A percentile compares a stretch with the other conserved stretches of the same genome.
phyloP scores from a whole-genome alignment of 164 flowering plant species.

The Dillenia suffruticosa region DNA sequence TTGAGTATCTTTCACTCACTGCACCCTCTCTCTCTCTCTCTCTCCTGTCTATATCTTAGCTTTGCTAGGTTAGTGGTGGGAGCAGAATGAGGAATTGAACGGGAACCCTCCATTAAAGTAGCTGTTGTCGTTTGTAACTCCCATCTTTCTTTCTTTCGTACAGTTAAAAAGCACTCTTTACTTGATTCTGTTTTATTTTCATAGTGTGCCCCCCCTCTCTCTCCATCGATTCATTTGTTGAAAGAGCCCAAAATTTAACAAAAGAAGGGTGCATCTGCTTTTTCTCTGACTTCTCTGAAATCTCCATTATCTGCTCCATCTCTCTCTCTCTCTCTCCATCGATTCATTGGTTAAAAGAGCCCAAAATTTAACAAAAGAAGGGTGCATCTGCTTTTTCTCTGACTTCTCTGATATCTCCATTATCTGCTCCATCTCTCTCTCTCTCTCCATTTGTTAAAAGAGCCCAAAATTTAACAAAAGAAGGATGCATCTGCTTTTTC shows the following conservation, averaged over 20 bases:
- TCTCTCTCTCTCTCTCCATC: neutral
- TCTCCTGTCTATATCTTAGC: too few species aligned
- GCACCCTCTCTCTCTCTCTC: too few species aligned
- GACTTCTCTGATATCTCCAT: conserved; percentile 35
- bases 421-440: conserved; percentile 14
- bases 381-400: conserved; percentile 21
- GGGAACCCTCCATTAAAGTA: too few species aligned
- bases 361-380: conserved; percentile 13
- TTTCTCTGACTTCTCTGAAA: conserved; percentile 32
- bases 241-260: conserved; percentile 13
- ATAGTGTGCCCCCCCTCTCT: too few species aligned
- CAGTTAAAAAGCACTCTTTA: neutral
- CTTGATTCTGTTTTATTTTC: neutral
- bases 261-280: conserved; percentile 13
- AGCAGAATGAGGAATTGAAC: too few species aligned
- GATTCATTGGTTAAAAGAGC: neutral
- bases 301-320: conserved; percentile 16
- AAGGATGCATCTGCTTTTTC: conserved; percentile 16
- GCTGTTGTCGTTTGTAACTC: too few species aligned
- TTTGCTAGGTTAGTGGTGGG: too few species aligned
- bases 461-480: conserved; percentile 13
- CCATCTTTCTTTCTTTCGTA: too few species aligned
- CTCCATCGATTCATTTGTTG: neutral
- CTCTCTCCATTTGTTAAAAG: conserved; percentile 2
- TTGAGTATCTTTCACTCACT: too few species aligned